Evolutionary conservation across 106 monocot genomes (phyloP).

Genomic region (Gastrodia elata): DNA sequence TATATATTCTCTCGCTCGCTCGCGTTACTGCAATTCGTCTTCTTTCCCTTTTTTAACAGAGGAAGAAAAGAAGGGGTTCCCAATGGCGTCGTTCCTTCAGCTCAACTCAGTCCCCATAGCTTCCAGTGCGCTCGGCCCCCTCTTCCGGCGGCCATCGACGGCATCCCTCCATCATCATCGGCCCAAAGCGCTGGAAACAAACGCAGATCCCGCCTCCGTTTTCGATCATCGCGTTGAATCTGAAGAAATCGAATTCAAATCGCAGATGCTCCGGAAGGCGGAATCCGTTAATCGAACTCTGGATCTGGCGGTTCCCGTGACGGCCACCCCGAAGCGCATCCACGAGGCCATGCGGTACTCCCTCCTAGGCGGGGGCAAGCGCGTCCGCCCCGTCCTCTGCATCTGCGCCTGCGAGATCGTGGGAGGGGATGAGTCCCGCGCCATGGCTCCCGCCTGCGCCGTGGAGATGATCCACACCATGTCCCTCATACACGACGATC

Average conservation of each 20-base stretch:
- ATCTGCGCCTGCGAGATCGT: conserved; percentile 69
- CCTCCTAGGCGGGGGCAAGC: conserved; percentile 55
- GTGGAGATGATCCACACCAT: conserved; percentile 89
- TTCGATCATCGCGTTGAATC: too few species aligned
- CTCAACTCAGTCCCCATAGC: not conserved
- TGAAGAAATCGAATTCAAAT: conserved; percentile 16
- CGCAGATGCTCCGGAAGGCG: conserved; percentile 16
- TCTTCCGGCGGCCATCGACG: not conserved
- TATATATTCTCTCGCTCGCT: too few species aligned
- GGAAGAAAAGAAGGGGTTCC: not conserved
- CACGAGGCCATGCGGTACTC: conserved; percentile 71
- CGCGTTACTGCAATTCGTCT: too few species aligned
- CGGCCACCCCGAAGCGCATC: conserved; percentile 31
- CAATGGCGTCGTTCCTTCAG: not conserved
- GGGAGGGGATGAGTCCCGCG: conserved; percentile 24
- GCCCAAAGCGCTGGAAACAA: not conserved
- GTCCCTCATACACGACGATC: conserved; percentile 86
- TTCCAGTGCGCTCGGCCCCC: not conserved
- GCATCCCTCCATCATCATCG: not conserved
- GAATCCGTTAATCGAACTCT: conserved; percentile 16
- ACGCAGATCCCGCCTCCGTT: not conserved
- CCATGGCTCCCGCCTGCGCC: conserved; percentile 61
- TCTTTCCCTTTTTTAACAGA: too few species aligned
- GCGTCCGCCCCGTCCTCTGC: conserved; percentile 61
- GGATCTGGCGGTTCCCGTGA: conserved; percentile 14